A percentile compares a stretch with the other conserved stretches of the same genome.
These are phyloP conservation scores for Cymbomonas tetramitiformis DNA, from an alignment of 139 green algal genomes.

Conservation along the genomic window DNA sequence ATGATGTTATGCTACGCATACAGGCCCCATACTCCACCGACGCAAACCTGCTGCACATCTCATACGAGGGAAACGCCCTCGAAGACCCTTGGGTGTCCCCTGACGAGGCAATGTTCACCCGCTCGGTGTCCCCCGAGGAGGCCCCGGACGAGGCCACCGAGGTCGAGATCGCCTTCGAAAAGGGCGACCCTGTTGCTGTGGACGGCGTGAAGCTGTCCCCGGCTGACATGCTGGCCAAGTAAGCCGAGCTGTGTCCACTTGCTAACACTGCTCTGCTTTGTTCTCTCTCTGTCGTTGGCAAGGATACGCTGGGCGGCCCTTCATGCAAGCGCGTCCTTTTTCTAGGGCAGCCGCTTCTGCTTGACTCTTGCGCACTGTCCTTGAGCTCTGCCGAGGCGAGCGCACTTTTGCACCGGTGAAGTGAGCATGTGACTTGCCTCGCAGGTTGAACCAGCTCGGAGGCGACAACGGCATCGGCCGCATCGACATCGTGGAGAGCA, in stretches of 20 bases:
- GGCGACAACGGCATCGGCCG: constrained; percentile 59
- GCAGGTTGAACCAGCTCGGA: constrained; percentile 82
- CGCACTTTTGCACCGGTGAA: no score
- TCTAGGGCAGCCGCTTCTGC: no score
- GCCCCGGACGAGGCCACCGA: constrained; percentile 78
- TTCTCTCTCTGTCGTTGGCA: no score
- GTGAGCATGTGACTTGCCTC: no score
- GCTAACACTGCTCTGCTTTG: no score
- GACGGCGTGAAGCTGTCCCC: constrained; percentile 70
- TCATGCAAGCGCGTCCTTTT: no score
- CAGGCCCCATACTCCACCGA: constrained; percentile 85
- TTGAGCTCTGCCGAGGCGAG: no score
- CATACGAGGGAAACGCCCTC: constrained; percentile 59
- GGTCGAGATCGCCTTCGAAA: constrained; percentile 87
- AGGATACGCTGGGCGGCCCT: no score
- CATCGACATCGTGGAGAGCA: constrained; percentile 90
- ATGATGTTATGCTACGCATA: no score
- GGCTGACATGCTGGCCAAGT: constrained; percentile 70
- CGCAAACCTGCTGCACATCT: constrained; percentile 93
- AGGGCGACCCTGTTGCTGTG: constrained; percentile 85
- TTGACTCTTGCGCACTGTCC: no score
- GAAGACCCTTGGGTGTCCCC: constrained; percentile 75
- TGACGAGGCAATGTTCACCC: constrained; percentile 50
- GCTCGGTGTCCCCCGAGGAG: constrained; percentile 72
- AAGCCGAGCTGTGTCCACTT: no score